phyloP scores from a whole-genome alignment of 2,329 filamentous ascomycete genomes.

The Paracorniculantispora psalliotae region DNA sequence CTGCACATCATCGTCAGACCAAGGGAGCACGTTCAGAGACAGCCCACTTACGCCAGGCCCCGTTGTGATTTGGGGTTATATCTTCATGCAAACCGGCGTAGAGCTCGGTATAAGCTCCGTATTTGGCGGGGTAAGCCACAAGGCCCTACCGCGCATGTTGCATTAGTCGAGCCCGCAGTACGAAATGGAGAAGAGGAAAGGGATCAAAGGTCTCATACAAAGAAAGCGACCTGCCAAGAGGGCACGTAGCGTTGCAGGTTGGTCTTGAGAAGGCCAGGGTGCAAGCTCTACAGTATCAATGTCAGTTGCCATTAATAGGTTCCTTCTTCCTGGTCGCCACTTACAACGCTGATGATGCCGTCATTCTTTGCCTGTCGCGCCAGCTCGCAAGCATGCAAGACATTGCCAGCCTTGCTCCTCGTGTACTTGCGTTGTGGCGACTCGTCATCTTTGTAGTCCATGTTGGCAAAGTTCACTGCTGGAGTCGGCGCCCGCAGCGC shows the following conservation, averaged over 20 bases:
- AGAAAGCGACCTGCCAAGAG: neutral
- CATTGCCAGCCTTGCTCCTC: slow-evolving; percentile 20
- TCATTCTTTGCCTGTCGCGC: slow-evolving; percentile 19
- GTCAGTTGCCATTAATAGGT: neutral
- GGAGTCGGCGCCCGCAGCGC: slow-evolving; percentile 13
- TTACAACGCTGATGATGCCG: slow-evolving; percentile 19
- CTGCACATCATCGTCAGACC: neutral
- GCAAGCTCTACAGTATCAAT: neutral
- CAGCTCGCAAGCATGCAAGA: slow-evolving; percentile 21
- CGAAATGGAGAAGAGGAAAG: neutral
- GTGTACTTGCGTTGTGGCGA: slow-evolving; percentile 18
- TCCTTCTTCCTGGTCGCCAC: neutral
- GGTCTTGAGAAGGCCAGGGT: neutral
- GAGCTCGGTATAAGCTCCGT: slow-evolving; percentile 39
- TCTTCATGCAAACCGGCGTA: slow-evolving; percentile 36
- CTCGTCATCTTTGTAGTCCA: slow-evolving; percentile 17
- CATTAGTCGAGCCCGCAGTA: neutral
- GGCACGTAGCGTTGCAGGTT: neutral
- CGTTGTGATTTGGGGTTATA: slow-evolving; percentile 29
- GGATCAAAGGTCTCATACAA: neutral
- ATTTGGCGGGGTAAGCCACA: slow-evolving; percentile 18
- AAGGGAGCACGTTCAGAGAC: neutral
- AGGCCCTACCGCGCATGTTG: neutral
- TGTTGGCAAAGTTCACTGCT: slow-evolving; percentile 11
- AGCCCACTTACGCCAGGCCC: slow-evolving; percentile 19